Conservation (phyloP, 257 asterid genomes). For the Nicotiana sylvestris region DNA sequence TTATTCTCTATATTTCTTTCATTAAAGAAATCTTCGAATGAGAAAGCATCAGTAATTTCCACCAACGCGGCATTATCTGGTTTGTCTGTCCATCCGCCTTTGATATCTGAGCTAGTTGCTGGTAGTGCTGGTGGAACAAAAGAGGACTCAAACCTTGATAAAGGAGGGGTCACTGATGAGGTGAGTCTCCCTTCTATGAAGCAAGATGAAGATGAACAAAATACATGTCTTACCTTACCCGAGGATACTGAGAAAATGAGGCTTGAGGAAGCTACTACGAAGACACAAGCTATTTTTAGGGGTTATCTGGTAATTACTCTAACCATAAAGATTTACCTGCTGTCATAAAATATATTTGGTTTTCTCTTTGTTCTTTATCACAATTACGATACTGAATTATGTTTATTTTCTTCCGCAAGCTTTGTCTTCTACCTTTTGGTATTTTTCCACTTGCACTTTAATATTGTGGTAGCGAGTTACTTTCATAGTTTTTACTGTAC, state of each 20-base stretch:
- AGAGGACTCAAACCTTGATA: constrained; percentile 22
- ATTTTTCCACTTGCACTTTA: neutral
- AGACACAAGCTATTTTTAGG: constrained; percentile 46
- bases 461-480: neutral
- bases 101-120: constrained; percentile 30
- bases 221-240: constrained; percentile 14
- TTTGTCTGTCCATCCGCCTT: constrained; percentile 26
- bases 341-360: neutral
- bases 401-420: neutral
- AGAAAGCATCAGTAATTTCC: constrained; percentile 36
- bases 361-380: neutral
- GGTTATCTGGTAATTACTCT: constrained; percentile 39
- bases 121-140: constrained; percentile 12
- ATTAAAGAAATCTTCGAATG: constrained; percentile 39
- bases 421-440: neutral
- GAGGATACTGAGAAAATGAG: constrained; percentile 26
- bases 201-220: constrained; percentile 24
- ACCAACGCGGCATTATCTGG: constrained; percentile 27
- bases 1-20: neutral
- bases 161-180: constrained; percentile 20
- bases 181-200: constrained; percentile 20
- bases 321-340: neutral
- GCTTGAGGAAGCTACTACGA: constrained; percentile 54
- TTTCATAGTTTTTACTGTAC: neutral
- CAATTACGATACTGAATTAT: neutral